Percentiles rank a stretch among this genome's conserved stretches.
Evolutionary conservation across 495 filamentous ascomycete genomes (phyloP).

Genomic region (Penicillium chermesinum): DNA sequence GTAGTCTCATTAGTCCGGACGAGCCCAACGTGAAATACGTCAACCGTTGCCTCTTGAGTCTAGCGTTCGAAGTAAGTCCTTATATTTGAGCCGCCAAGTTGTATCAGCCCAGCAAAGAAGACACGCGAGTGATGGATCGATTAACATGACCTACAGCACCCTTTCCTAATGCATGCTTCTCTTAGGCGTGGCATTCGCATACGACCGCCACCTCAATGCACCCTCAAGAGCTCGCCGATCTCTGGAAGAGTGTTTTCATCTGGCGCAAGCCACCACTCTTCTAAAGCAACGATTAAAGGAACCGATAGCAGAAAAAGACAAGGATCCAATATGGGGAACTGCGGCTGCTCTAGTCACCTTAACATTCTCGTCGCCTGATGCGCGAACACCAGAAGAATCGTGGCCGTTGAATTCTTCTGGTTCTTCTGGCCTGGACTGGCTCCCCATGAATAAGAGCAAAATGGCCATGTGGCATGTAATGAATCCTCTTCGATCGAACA

Average conservation of each 20-base stretch:
- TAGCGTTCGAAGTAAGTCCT: slow-evolving; percentile 34
- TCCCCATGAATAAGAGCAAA: slow-evolving; percentile 40
- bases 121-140: neutral
- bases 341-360: slow-evolving; percentile 35
- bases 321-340: slow-evolving; percentile 44
- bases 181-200: slow-evolving; percentile 37
- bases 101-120: too few species aligned
- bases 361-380: slow-evolving; percentile 35
- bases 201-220: slow-evolving; percentile 40
- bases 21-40: slow-evolving; percentile 32
- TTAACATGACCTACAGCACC: slow-evolving; percentile 25
- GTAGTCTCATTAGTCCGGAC: slow-evolving; percentile 32
- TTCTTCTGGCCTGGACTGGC: slow-evolving; percentile 35
- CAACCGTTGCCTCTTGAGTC: slow-evolving; percentile 32
- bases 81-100: too few species aligned
- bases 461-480: slow-evolving; percentile 37
- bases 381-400: slow-evolving; percentile 31
- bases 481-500: slow-evolving; percentile 38
- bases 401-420: slow-evolving; percentile 40
- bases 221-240: slow-evolving; percentile 18
- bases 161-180: slow-evolving; percentile 45
- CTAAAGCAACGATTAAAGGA: slow-evolving; percentile 30
- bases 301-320: slow-evolving; percentile 32
- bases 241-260: slow-evolving; percentile 40
- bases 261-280: slow-evolving; percentile 34